Evolutionary conservation across 371 early-diverging fungal genomes (phyloP), one percentile per base, ranked within the genome.

Genomic region (Dichotomocladium elegans): DNA sequence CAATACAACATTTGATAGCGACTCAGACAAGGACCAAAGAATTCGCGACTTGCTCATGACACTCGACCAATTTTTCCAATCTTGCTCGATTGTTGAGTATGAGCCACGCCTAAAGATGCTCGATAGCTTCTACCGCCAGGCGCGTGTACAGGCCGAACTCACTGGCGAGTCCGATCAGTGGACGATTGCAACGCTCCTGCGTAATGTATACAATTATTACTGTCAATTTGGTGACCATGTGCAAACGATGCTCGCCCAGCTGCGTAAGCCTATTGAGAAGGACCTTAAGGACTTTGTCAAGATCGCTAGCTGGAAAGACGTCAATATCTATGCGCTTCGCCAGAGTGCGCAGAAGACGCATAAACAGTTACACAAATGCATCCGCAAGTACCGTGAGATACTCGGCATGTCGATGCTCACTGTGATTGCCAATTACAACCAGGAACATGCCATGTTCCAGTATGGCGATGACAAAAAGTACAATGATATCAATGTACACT

Each of bases 291-390:
- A 94, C 48, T 93, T 88, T 61, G 96, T 96, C 42, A 90, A 91
- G 70, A 89, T 98, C 54, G 96, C 97, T 11, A 88, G 82, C 40
- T 98, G 97, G 96, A 94, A 94, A 70, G 99, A 98, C 68, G 88
- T 95, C 33, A 98, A 95, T 55, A 89, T 94, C n/a, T 88, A 88
- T 56, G 94, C 98, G 0, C 72, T 98, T 34, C 84, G 88, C 31
- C 91, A 90, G 55, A 91, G 91, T 71, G 94, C 97, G 2, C 84
- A 84, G 43, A 88, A 89, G 73, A 92, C 95, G 5, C 98, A 96
- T 63, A 72, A 85, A 53, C 93, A 94, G 26, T 72, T 98, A 40
- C 79, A 88, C 69, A 95, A 95, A 74, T 89, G 91, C 59, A 78
- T 97, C 48, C 85, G 86, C 40, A 91, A 91, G 62, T 95, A 94